Evolutionary conservation across 331 rosid genomes (phyloP).

Genomic region (Pyrus hybrid): DNA sequence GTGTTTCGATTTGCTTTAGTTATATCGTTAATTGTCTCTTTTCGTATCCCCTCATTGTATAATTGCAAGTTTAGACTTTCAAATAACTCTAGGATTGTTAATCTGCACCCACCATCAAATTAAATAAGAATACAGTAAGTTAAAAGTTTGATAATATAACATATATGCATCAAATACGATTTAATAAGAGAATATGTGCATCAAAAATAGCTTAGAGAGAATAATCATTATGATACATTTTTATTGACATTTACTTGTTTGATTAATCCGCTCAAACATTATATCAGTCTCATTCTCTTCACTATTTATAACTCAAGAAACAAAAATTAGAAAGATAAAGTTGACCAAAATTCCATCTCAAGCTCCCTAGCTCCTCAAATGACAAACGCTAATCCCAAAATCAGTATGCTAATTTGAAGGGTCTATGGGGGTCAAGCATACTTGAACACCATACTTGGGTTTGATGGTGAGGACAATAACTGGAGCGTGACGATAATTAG

Average conservation of each 20-base stretch:
- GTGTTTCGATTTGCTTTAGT: constrained; percentile 5
- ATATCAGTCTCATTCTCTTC: not conserved
- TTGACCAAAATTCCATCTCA: constrained; percentile 1
- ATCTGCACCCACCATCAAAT: not conserved
- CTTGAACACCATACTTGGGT: constrained; percentile 91
- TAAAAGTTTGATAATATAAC: too few species aligned
- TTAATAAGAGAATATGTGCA: too few species aligned
- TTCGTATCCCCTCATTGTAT: not conserved
- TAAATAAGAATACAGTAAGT: not conserved
- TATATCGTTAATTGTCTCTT: not conserved
- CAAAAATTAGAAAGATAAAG: not conserved
- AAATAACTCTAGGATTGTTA: not conserved
- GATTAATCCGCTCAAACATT: not conserved
- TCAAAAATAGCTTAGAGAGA: not conserved
- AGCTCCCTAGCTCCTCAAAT: not conserved
- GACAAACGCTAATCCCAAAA: constrained; percentile 1
- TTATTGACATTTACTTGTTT: not conserved
- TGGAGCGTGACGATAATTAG: constrained; percentile 81
- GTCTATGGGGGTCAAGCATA: constrained; percentile 57
- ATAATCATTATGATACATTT: not conserved
- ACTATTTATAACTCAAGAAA: not conserved
- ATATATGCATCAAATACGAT: too few species aligned
- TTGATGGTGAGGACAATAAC: constrained; percentile 77
- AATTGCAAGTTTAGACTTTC: not conserved
- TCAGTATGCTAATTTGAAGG: not conserved